Evolutionary conservation across 1,284 basidiomycete genomes (phyloP).

Genomic region (Cystobasidium pallidum): DNA sequence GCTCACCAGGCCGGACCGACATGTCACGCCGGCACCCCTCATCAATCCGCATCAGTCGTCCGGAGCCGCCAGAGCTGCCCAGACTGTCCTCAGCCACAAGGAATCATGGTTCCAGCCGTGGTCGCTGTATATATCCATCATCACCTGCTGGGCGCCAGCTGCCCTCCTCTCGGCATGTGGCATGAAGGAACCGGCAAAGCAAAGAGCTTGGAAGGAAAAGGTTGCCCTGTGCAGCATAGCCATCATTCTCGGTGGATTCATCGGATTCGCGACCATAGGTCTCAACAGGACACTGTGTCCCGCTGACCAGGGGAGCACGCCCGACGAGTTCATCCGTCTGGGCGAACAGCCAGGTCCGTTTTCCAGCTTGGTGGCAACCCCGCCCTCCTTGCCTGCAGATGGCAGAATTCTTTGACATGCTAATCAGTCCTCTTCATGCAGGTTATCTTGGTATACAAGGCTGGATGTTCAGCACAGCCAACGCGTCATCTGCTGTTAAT

Average conservation of each 20-base stretch:
- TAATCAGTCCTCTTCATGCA: slow-evolving; percentile 48
- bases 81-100: slow-evolving; percentile 44
- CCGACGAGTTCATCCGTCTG: slow-evolving; percentile 47
- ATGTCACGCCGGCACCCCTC: slow-evolving; percentile 88
- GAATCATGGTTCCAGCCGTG: slow-evolving; percentile 68
- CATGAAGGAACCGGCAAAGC: slow-evolving; percentile 67
- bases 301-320: slow-evolving; percentile 54
- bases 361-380: neutral
- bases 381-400: slow-evolving; percentile 24
- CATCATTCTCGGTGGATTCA: slow-evolving; percentile 71
- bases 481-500: slow-evolving; percentile 59
- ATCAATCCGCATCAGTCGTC: slow-evolving; percentile 67
- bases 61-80: slow-evolving; percentile 47
- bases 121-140: slow-evolving; percentile 75
- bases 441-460: slow-evolving; percentile 79
- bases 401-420: no score
- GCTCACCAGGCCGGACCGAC: slow-evolving; percentile 90
- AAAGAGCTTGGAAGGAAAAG: slow-evolving; percentile 98
- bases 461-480: slow-evolving; percentile 72
- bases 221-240: slow-evolving; percentile 89
- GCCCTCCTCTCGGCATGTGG: slow-evolving; percentile 73
- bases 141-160: slow-evolving; percentile 90
- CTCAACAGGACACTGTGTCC: slow-evolving; percentile 92
- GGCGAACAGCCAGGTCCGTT: slow-evolving; percentile 48
- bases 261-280: slow-evolving; percentile 94